Evolutionary conservation across 2,329 filamentous ascomycete genomes (phyloP).

Genomic region (Verticillium klebahnii): DNA sequence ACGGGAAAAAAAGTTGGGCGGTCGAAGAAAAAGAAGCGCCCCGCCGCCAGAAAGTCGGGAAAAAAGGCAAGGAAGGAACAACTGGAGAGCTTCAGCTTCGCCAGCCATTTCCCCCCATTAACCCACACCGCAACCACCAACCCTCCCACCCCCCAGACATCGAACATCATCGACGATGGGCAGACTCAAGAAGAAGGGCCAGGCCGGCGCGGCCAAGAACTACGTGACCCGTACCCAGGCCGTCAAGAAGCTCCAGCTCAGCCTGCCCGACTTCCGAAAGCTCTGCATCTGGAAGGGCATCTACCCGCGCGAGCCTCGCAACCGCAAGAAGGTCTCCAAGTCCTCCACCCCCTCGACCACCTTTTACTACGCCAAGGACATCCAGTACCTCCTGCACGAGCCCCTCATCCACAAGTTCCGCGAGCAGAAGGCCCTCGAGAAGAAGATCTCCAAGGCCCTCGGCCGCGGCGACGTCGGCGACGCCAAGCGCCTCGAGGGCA

Average conservation of each 20-base stretch:
- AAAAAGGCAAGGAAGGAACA: not conserved
- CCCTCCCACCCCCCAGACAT: not conserved
- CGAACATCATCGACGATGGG: slow-evolving; percentile 45
- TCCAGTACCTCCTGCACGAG: slow-evolving; percentile 96
- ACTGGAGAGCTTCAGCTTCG: not conserved
- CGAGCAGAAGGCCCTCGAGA: slow-evolving; percentile 93
- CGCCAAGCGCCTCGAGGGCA: slow-evolving; percentile 78
- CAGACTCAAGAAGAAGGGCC: slow-evolving; percentile 87
- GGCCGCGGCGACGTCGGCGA: slow-evolving; percentile 88
- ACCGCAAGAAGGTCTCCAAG: slow-evolving; percentile 94
- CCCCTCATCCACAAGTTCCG: slow-evolving; percentile 91
- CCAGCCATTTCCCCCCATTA: not conserved
- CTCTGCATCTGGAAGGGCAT: slow-evolving; percentile 99
- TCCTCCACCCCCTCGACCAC: slow-evolving; percentile 86
- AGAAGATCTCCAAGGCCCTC: slow-evolving; percentile 92
- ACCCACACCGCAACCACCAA: not conserved
- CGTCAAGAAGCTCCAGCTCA: slow-evolving; percentile 96
- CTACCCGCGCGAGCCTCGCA: slow-evolving; percentile 94
- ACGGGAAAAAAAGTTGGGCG: slow-evolving; percentile 3
- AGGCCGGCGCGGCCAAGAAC: slow-evolving; percentile 92
- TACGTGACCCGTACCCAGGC: slow-evolving; percentile 97
- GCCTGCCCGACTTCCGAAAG: slow-evolving; percentile 92
- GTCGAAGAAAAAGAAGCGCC: slow-evolving; percentile 1
- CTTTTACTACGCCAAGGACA: slow-evolving; percentile 90
- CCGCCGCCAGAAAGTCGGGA: not conserved